Conservation (phyloP, 106 monocot genomes). For the Chionographis japonica region DNA sequence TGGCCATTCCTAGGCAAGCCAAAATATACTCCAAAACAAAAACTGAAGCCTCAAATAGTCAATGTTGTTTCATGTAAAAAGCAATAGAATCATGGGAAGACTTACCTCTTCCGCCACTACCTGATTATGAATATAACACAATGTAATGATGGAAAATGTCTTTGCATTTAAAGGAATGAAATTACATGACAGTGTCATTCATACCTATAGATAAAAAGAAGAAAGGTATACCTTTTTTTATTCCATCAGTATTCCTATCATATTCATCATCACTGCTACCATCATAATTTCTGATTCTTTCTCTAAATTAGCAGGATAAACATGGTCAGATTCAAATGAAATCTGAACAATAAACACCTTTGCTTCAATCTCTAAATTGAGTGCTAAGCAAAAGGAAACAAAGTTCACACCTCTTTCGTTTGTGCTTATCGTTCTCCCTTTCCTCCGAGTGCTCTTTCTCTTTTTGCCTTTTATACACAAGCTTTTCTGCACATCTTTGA, state of each 20-base stretch:
- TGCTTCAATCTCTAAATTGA: neutral
- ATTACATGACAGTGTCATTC: no score
- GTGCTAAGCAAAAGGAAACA: slow-evolving; percentile 2
- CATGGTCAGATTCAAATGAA: neutral
- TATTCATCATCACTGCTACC: slow-evolving; percentile 19
- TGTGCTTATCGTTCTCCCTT: slow-evolving; percentile 20
- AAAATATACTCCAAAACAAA: no score
- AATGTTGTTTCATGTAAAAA: no score
- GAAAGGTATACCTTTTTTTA: slow-evolving; percentile 20
- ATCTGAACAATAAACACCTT: neutral
- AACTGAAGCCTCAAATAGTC: no score
- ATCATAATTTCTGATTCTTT: slow-evolving; percentile 15
- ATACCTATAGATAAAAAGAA: no score
- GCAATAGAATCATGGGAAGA: no score
- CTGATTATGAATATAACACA: no score
- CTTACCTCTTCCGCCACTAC: no score
- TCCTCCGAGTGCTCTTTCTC: slow-evolving; percentile 32
- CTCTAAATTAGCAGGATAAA: slow-evolving; percentile 12
- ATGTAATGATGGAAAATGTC: neutral
- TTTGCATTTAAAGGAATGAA: neutral
- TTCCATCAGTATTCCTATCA: slow-evolving; percentile 5
- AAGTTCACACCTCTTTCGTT: slow-evolving; percentile 36
- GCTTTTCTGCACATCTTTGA: slow-evolving; percentile 77
- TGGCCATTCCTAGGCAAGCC: no score
- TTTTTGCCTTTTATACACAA: slow-evolving; percentile 54